Percentiles rank a stretch among this genome's conserved stretches.
These are phyloP conservation scores for Saxispiralis lemnorum DNA, from an alignment of 495 filamentous ascomycete genomes.

Conservation along the genomic window DNA sequence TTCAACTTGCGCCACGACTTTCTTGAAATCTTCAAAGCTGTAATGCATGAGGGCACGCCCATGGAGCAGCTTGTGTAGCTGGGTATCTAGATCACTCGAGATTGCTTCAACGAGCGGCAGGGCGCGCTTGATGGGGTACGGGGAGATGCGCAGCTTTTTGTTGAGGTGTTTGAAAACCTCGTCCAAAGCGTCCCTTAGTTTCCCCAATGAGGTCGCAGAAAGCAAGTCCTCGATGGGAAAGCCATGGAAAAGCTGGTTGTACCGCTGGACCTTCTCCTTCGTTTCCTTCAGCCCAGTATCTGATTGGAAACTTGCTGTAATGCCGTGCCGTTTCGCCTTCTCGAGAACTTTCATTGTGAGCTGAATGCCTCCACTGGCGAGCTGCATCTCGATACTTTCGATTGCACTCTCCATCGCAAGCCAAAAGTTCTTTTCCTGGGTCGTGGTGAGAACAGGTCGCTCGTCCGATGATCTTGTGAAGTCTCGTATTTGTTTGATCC, in stretches of 20 bases:
- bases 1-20: conserved; percentile 64
- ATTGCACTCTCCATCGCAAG: conserved; percentile 82
- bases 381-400: conserved; percentile 73
- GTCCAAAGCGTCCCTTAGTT: conserved; percentile 74
- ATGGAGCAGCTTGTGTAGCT: conserved; percentile 67
- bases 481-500: conserved; percentile 96
- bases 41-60: conserved; percentile 79
- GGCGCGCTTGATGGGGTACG: conserved; percentile 81
- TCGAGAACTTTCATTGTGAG: conserved; percentile 87
- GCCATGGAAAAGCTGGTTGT: conserved; percentile 95
- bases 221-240: conserved; percentile 90
- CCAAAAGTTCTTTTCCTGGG: conserved; percentile 98
- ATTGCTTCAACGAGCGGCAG: conserved; percentile 96
- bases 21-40: conserved; percentile 75
- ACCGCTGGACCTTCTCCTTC: conserved; percentile 87
- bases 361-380: conserved; percentile 71
- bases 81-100: conserved; percentile 73
- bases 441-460: conserved; percentile 70
- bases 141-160: conserved; percentile 86
- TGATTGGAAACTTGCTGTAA: conserved; percentile 83
- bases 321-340: conserved; percentile 89
- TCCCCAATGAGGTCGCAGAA: conserved; percentile 73
- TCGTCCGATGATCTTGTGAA: conserved; percentile 89
- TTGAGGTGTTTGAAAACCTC: conserved; percentile 86
- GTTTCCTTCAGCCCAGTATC: conserved; percentile 92